phyloP scores from a whole-genome alignment of 169 alveolate genomes.

The Eimeria acervulina region DNA sequence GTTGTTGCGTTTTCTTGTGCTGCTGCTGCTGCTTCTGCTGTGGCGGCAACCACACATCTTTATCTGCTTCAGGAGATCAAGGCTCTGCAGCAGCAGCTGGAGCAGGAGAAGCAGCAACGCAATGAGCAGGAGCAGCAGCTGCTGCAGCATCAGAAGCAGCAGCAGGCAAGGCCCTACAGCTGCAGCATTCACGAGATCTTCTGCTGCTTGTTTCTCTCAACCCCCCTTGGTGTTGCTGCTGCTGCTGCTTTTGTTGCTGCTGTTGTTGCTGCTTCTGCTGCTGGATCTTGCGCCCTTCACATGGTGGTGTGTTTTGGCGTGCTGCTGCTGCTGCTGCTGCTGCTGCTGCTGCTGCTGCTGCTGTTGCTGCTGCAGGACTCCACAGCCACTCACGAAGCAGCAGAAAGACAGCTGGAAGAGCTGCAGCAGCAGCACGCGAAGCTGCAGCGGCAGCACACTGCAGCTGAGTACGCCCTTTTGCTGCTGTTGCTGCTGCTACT shows the following conservation, averaged over 20 bases:
- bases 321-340: slow-evolving; percentile 61
- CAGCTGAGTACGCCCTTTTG: not conserved
- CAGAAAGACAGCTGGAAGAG: slow-evolving; percentile 29
- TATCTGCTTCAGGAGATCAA: not conserved
- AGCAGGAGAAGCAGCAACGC: slow-evolving; percentile 66
- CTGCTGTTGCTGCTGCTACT: slow-evolving; percentile 18
- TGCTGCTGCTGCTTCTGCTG: slow-evolving; percentile 26
- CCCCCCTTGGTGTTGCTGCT: not conserved
- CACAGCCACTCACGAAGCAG: not conserved
- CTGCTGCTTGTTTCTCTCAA: not conserved
- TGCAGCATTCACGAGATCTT: not conserved
- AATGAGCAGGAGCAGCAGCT: not conserved
- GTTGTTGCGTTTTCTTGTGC: not conserved
- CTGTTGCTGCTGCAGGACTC: slow-evolving; percentile 62
- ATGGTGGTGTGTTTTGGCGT: not conserved
- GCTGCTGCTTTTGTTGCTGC: not conserved
- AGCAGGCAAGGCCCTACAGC: slow-evolving; percentile 20
- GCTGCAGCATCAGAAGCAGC: slow-evolving; percentile 30
- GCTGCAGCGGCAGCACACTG: slow-evolving; percentile 55
- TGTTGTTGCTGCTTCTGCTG: not conserved
- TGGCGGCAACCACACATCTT: not conserved
- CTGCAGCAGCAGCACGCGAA: slow-evolving; percentile 34
- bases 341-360: slow-evolving; percentile 35
- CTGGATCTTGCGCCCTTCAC: not conserved
- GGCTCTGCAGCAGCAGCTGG: slow-evolving; percentile 67